A percentile compares a stretch with the other conserved stretches of the same genome.
These are phyloP conservation scores for Auriculariales sp. DNA, from an alignment of 768 basidiomycete genomes.

Conservation along the genomic window DNA sequence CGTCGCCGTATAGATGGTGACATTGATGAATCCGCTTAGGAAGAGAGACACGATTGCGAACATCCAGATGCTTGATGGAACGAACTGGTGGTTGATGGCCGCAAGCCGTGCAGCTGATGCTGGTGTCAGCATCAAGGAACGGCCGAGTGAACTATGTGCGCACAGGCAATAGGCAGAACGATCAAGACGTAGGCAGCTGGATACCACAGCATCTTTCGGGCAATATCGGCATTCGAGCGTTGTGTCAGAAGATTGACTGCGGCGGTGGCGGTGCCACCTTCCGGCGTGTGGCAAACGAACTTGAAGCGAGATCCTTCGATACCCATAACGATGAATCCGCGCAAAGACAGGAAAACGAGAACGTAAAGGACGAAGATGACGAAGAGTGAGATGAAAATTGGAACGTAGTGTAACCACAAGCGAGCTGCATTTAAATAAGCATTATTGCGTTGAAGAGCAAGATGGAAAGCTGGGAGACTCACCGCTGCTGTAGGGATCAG, in stretches of 20 bases:
- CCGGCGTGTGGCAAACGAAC: too few species aligned
- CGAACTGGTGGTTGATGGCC: too few species aligned
- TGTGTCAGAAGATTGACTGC: background rate
- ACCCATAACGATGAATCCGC: background rate
- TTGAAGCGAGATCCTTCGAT: too few species aligned
- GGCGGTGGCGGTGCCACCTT: background rate
- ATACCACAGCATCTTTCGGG: background rate
- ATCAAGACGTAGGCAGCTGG: background rate
- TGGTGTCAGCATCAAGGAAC: too few species aligned
- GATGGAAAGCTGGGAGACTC: background rate
- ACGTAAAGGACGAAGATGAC: background rate
- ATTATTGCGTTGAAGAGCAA: background rate
- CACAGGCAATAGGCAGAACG: background rate
- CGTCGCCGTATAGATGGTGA: background rate
- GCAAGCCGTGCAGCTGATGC: too few species aligned
- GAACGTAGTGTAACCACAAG: background rate
- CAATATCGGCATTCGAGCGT: background rate
- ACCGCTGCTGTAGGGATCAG: background rate
- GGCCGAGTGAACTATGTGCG: background rate
- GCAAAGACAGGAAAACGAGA: background rate
- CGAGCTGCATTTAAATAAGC: background rate
- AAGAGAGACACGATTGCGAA: too few species aligned
- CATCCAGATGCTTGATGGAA: too few species aligned
- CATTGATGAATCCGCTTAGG: background rate
- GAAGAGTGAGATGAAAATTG: background rate